Evolutionary conservation across 495 filamentous ascomycete species (phyloP), one percentile per base, ranked within the genome.

Genomic region (Hypoxylon lienhwacheense): DNA sequence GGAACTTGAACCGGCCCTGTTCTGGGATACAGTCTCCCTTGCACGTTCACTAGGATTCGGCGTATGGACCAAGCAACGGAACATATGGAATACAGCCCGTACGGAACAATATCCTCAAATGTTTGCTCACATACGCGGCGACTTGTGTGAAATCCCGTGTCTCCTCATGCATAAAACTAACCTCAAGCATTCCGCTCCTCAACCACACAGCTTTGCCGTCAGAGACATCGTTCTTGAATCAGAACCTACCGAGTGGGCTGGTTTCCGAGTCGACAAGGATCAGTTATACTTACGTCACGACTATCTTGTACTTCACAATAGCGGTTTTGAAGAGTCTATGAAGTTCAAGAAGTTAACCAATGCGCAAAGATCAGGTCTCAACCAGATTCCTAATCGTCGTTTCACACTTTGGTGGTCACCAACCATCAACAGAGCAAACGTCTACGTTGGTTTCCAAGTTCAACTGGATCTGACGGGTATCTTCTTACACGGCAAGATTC

Each of bases 271-370:
- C 11, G 73, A 78, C 55, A 53, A 75, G 54, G 75, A 78, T 53
- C 75, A 78, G 44, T 73, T 77, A 29, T 78, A 78, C 43, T 50
- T 77, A 36, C 72, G 75, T 22, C 71, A 77, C 42, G 72, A 77
- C 47, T 66, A 75, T 47, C 59, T 78, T 49, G 66, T 73, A 37
- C 54, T 79, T 61, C 68, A 73, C 57, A 75, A 71, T 44, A 75
- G 65, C 48, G 84, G 86, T 64, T 89, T 90, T 55, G 85, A 89
- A 64, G 88, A 90, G 63, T 83, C 78, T 0, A 98, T 97, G 91
- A 97, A 97, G 68, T 97, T 96, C 79, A 99, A 97, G 76, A 99
- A 99, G 74, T 80, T 99, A 55, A 99, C 95, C 4, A 99, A 99
- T 67, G 95, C 95, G 29, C 95, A 99, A 68, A 82, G 95, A 59